These are phyloP conservation scores for Aspergillus luchuensis DNA, from an alignment of 2,329 filamentous ascomycete genomes.

Conservation along the genomic window DNA sequence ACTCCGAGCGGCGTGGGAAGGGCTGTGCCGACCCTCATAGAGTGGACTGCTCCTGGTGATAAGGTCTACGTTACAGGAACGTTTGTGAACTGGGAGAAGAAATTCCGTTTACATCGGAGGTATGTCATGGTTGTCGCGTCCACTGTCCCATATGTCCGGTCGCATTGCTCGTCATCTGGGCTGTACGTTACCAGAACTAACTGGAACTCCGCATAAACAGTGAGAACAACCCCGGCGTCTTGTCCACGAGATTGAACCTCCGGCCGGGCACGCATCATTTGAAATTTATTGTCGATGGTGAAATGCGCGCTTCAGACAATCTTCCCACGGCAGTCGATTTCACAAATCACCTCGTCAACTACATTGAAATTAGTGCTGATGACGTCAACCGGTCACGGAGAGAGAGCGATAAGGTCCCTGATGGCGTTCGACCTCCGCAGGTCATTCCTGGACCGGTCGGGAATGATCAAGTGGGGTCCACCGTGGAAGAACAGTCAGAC, in stretches of 20 bases:
- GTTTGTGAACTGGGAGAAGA: slow-evolving; percentile 96
- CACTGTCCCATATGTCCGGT: neutral
- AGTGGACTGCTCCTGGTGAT: slow-evolving; percentile 81
- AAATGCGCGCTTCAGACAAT: slow-evolving; percentile 85
- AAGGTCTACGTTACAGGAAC: slow-evolving; percentile 97
- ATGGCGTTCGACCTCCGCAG: slow-evolving; percentile 49
- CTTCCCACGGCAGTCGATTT: slow-evolving; percentile 96
- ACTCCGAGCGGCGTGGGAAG: slow-evolving; percentile 70
- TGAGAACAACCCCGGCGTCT: slow-evolving; percentile 57
- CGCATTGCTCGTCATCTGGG: neutral
- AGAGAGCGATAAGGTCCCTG: slow-evolving; percentile 38
- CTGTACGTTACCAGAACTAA: slow-evolving; percentile 18
- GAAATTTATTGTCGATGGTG: slow-evolving; percentile 91
- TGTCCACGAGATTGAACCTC: slow-evolving; percentile 77
- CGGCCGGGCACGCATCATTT: slow-evolving; percentile 94
- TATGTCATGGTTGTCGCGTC: slow-evolving; percentile 57
- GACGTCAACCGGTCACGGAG: slow-evolving; percentile 54
- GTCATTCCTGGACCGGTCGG: slow-evolving; percentile 41
- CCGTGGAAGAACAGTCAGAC: slow-evolving; percentile 47
- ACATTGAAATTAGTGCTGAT: slow-evolving; percentile 86
- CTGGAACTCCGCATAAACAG: slow-evolving; percentile 27
- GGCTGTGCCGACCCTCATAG: slow-evolving; percentile 79
- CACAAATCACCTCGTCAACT: slow-evolving; percentile 97
- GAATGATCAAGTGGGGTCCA: slow-evolving; percentile 35
- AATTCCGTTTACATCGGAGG: slow-evolving; percentile 83